phyloP scores from a whole-genome alignment of 2,329 filamentous ascomycete species.

The Aspergillus eucalypticola region DNA sequence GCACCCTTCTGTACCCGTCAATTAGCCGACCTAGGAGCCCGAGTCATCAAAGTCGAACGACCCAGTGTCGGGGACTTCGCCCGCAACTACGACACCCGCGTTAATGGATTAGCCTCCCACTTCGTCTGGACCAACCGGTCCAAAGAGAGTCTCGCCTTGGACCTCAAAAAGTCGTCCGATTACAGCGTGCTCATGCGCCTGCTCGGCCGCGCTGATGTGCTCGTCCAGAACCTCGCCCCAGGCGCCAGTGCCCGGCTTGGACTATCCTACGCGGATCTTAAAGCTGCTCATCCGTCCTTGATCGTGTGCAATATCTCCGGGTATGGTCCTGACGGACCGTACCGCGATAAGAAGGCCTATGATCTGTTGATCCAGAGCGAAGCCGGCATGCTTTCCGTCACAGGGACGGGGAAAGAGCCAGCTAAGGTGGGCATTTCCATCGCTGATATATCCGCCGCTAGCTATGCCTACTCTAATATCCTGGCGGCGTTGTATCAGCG shows the following conservation, averaged over 20 bases:
- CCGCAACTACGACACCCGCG: constrained; percentile 52
- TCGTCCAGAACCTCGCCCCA: constrained; percentile 57
- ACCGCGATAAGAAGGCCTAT: constrained; percentile 57
- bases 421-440: constrained; percentile 58
- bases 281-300: constrained; percentile 45
- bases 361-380: constrained; percentile 59
- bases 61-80: constrained; percentile 56
- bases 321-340: constrained; percentile 54
- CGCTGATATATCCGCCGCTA: constrained; percentile 56
- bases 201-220: constrained; percentile 50
- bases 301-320: constrained; percentile 60
- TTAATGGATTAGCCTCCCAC: constrained; percentile 54
- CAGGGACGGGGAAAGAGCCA: constrained; percentile 46
- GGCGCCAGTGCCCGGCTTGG: constrained; percentile 53
- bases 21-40: constrained; percentile 55
- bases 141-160: constrained; percentile 55
- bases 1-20: constrained; percentile 58
- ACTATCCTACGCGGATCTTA: constrained; percentile 48
- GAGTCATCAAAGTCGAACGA: constrained; percentile 58
- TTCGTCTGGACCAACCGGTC: constrained; percentile 60
- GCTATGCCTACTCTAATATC: constrained; percentile 56
- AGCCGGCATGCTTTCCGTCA: constrained; percentile 55
- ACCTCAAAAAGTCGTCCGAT: constrained; percentile 50
- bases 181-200: constrained; percentile 48
- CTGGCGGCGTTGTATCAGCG: constrained; percentile 54